phyloP scores from a whole-genome alignment of 2,329 filamentous ascomycete species.

The Ophiosphaerella korrae region DNA sequence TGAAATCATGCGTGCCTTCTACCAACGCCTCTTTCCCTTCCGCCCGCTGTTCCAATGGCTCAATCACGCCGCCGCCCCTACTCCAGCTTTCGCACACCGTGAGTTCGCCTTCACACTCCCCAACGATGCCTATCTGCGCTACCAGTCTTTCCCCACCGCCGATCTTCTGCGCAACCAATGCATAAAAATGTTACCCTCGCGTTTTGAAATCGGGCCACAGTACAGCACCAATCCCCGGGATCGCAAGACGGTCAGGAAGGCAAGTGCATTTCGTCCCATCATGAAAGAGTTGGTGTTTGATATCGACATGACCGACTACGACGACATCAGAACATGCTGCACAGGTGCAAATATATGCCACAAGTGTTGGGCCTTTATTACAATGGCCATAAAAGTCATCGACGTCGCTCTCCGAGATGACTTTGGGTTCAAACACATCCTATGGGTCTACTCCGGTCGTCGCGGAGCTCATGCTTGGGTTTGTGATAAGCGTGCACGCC shows the following conservation, averaged over 20 bases:
- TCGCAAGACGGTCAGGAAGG: slow-evolving; percentile 82
- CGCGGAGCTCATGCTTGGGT: slow-evolving; percentile 98
- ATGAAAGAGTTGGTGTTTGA: slow-evolving; percentile 97
- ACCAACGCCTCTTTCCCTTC: slow-evolving; percentile 94
- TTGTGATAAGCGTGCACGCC: slow-evolving; percentile 84
- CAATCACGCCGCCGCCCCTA: slow-evolving; percentile 86
- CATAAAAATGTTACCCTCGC: slow-evolving; percentile 81
- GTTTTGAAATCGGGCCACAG: slow-evolving; percentile 98
- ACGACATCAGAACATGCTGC: slow-evolving; percentile 94
- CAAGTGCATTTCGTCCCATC: slow-evolving; percentile 80
- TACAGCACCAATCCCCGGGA: slow-evolving; percentile 94
- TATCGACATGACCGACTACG: slow-evolving; percentile 99
- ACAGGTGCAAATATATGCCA: slow-evolving; percentile 89
- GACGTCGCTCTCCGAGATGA: slow-evolving; percentile 87
- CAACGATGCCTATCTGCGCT: slow-evolving; percentile 89
- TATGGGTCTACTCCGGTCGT: slow-evolving; percentile 98
- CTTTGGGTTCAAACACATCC: slow-evolving; percentile 94
- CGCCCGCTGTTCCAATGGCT: slow-evolving; percentile 96
- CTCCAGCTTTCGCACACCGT: slow-evolving; percentile 86
- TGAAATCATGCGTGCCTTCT: slow-evolving; percentile 90
- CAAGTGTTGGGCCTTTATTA: slow-evolving; percentile 97
- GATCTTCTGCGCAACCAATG: slow-evolving; percentile 88
- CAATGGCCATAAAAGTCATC: slow-evolving; percentile 94
- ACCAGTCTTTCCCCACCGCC: slow-evolving; percentile 76
- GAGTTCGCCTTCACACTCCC: slow-evolving; percentile 97